Conservation (phyloP, 2,329 filamentous ascomycete species). For the Curvularia lunata region DNA sequence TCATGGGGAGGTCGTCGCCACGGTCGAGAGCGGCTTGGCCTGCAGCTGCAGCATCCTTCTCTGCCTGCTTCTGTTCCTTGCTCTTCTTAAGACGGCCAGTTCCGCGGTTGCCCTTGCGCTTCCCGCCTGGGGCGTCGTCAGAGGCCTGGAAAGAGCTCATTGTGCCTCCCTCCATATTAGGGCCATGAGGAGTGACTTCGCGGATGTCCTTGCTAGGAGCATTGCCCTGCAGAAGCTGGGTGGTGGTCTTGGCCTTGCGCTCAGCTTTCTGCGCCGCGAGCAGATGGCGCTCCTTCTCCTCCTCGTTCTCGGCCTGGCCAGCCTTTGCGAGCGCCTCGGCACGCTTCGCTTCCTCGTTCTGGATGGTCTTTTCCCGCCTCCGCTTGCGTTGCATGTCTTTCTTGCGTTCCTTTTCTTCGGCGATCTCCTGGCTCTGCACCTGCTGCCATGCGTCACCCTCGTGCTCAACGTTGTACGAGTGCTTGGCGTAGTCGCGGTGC, state of each 20-base stretch:
- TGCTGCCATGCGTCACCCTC: slow-evolving; percentile 83
- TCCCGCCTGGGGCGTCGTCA: slow-evolving; percentile 56
- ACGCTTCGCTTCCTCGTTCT: slow-evolving; percentile 85
- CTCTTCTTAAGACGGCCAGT: slow-evolving; percentile 83
- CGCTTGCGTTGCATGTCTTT: slow-evolving; percentile 99
- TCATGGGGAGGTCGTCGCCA: slow-evolving; percentile 71
- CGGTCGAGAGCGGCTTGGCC: slow-evolving; percentile 84
- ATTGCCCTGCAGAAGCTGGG: slow-evolving; percentile 83
- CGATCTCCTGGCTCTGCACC: slow-evolving; percentile 87
- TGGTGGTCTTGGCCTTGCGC: slow-evolving; percentile 91
- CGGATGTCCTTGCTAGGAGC: slow-evolving; percentile 75
- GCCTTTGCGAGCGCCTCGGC: slow-evolving; percentile 79
- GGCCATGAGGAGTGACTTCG: slow-evolving; percentile 73
- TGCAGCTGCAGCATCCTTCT: slow-evolving; percentile 79
- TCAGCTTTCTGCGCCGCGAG: slow-evolving; percentile 87
- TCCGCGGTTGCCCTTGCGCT: slow-evolving; percentile 60
- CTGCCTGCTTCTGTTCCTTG: slow-evolving; percentile 72
- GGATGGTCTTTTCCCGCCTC: slow-evolving; percentile 90
- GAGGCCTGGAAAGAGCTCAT: slow-evolving; percentile 83
- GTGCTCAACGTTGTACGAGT: slow-evolving; percentile 76
- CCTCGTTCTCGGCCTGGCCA: slow-evolving; percentile 78
- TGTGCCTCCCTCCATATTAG: slow-evolving; percentile 82
- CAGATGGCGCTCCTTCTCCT: slow-evolving; percentile 79
- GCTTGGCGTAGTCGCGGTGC: slow-evolving; percentile 74
- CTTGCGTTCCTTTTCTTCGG: slow-evolving; percentile 97